Evolutionary conservation across 306 rosid species (phyloP).

Genomic region (Prinsepia uniflora): DNA sequence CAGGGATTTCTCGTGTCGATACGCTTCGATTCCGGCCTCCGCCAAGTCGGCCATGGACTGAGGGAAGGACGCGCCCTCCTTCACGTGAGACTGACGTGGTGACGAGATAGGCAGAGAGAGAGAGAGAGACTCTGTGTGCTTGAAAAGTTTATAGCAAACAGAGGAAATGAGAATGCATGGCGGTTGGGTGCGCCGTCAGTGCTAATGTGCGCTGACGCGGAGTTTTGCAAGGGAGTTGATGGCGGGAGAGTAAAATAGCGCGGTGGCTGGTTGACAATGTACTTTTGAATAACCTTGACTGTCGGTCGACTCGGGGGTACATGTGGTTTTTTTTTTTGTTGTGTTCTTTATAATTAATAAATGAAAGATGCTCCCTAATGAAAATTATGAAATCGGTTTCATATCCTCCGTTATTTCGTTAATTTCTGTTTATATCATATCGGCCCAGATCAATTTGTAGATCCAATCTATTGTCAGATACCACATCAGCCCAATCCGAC

Average conservation of each 20-base stretch:
- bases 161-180: background rate
- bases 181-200: background rate
- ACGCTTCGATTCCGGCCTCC: slow-evolving; percentile 47
- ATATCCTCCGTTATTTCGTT: no score
- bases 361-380: background rate
- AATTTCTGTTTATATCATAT: no score
- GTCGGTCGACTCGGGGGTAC: background rate
- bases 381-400: background rate
- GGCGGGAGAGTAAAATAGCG: background rate
- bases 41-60: slow-evolving; percentile 46
- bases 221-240: background rate
- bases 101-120: background rate
- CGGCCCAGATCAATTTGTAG: no score
- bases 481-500: no score
- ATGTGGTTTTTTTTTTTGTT: background rate
- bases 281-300: background rate
- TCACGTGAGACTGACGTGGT: slow-evolving; percentile 36
- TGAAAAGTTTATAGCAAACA: background rate
- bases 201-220: background rate
- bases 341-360: background rate
- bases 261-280: background rate
- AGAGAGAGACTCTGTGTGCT: background rate
- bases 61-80: slow-evolving; percentile 30
- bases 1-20: slow-evolving; percentile 50
- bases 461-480: no score